Base-by-base conservation (phyloP, 202 grass and related monocot species). In the Thinopyrum obtusiflorum region DNA sequence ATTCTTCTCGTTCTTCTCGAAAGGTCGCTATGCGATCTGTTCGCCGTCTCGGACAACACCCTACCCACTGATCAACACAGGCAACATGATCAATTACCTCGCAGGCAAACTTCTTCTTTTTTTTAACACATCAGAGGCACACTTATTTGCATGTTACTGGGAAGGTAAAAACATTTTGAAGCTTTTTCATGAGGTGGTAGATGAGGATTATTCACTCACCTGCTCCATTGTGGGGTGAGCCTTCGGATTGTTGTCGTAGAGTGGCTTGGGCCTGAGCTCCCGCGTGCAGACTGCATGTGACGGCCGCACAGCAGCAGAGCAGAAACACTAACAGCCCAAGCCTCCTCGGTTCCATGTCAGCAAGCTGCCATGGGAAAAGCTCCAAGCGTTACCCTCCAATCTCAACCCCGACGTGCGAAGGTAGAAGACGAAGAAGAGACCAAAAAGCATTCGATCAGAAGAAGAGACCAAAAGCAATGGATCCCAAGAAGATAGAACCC, bases 1-100 rank as follows among this genome's bases (percentile, higher is more conserved):
- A 89, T 66, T 61, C 97, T 88, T 62, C 81, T 71, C 20, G 90
- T 96, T 73, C 93, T 92, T 51, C 25, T 51, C 11, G 87, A 91
- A 7, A 97, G 82, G 39, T 44, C 9, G 10, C 76, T 90, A 21
- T 80, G 87, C 0, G 82, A 88, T 85, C 61, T n/a, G 24, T 89
- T 92, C 11, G 0, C 65, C 9, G 60, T n/a, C 10, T 89, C 88
- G 0, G 33, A 63, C 78, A 94, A 85, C 80, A 73, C 62, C 24
- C 77, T 93, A 13, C 57, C 71, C 35, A 65, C 85, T 82, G 80
- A 40, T 73, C 36, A 90, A 26, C 60, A 65, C 53, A 79, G 47
- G 37, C 4, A 84, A 83, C 51, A 77, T 6, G 31, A 51, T 90
- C 61, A 72, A 13, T n/a, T 32, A 81, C 53, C 36, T 77, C 31